phyloP scores from a whole-genome alignment of 306 rosid species.

The Vicia faba region DNA sequence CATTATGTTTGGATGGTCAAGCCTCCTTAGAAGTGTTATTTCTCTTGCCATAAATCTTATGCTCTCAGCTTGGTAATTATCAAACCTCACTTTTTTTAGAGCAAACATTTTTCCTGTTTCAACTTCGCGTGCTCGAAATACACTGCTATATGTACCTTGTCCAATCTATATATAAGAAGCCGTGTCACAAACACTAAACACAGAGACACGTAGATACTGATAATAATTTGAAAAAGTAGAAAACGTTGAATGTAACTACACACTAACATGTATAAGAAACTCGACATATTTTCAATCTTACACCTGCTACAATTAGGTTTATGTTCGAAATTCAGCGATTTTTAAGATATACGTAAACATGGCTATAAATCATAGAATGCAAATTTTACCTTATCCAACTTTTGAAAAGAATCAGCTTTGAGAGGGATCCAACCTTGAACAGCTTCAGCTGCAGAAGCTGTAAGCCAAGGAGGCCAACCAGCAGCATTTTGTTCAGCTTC shows the following conservation, averaged over 20 bases:
- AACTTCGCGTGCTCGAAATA: constrained; percentile 85
- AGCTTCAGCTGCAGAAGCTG: constrained; percentile 78
- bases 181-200: not conserved
- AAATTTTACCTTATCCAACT: constrained; percentile 76
- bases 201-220: not conserved
- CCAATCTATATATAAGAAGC: constrained; percentile 54
- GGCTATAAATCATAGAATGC: not conserved
- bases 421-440: constrained; percentile 94
- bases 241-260: not conserved
- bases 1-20: constrained; percentile 97
- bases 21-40: constrained; percentile 81
- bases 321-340: not conserved
- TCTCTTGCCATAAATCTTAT: constrained; percentile 96
- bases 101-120: constrained; percentile 84
- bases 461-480: constrained; percentile 99
- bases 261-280: too few species aligned
- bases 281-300: too few species aligned
- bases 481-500: constrained; percentile 92
- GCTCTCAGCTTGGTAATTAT: constrained; percentile 88
- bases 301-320: not conserved
- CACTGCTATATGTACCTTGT: constrained; percentile 99
- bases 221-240: not conserved
- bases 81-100: constrained; percentile 91
- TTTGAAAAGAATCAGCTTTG: constrained; percentile 84
- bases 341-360: not conserved